Evolutionary conservation across 495 filamentous ascomycete genomes (phyloP).

Genomic region (Achaetomiella virescens): DNA sequence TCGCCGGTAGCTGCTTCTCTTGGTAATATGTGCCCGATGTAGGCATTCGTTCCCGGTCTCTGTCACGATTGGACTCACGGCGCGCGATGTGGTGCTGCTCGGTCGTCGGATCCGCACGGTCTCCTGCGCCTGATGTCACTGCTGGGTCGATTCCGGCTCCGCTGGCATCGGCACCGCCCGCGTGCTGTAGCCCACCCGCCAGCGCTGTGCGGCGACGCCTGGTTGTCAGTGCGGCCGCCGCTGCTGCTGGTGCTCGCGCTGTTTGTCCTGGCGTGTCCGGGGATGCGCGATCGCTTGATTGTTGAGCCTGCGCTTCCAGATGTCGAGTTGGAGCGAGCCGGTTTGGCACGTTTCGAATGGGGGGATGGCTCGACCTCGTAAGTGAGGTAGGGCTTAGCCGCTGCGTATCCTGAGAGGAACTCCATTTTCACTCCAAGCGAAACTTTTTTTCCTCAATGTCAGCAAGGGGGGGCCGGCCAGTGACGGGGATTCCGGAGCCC

Average conservation of each 20-base stretch:
- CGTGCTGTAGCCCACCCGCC: conserved; percentile 16
- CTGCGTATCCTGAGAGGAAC: conserved; percentile 31
- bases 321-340: conserved; percentile 33
- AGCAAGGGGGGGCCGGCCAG: not conserved
- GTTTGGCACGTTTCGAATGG: conserved; percentile 16
- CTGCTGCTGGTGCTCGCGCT: conserved; percentile 32
- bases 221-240: conserved; percentile 18
- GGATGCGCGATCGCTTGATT: conserved; percentile 27
- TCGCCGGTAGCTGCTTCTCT: conserved; percentile 34
- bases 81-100: conserved; percentile 12
- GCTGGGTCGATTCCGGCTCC: conserved; percentile 1
- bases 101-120: conserved; percentile 1
- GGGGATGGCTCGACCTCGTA: conserved; percentile 30
- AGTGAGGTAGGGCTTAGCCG: conserved; percentile 31
- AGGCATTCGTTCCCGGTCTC: conserved; percentile 30
- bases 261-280: conserved; percentile 24
- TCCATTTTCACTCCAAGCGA: conserved; percentile 24
- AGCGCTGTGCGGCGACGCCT: conserved; percentile 13
- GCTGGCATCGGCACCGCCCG: conserved; percentile 14
- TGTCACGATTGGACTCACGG: conserved; percentile 20
- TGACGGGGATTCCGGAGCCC: conserved; percentile 12
- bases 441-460: conserved; percentile 14
- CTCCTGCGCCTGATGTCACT: conserved; percentile 5
- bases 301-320: conserved; percentile 15
- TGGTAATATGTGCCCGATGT: conserved; percentile 25